Percentiles rank a stretch among this genome's conserved stretches.
Evolutionary conservation across 192 early-diverging fungal species (phyloP).

Genomic region (Coemansia sp.): DNA sequence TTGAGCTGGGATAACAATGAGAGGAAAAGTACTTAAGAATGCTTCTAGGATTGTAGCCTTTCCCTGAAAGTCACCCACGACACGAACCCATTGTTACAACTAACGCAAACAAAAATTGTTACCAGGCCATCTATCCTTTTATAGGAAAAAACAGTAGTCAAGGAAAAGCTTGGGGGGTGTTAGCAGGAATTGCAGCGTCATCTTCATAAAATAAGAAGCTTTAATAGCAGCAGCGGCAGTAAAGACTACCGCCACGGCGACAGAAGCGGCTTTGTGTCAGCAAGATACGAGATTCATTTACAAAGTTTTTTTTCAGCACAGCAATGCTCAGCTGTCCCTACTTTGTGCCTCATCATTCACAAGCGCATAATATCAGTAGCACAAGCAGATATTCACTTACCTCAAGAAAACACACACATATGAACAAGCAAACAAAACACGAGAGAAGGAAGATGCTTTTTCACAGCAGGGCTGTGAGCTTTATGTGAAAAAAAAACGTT

Average conservation of each 20-base stretch:
- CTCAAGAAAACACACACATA: not conserved
- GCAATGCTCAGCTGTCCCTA: constrained; percentile 37
- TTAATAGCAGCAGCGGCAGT: not conserved
- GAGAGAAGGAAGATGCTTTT: not conserved
- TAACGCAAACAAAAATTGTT: not conserved
- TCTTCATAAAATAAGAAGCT: not conserved
- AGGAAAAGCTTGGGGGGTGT: not conserved
- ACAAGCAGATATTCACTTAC: not conserved
- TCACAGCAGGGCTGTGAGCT: not conserved
- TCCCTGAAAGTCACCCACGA: not conserved
- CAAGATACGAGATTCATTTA: constrained; percentile 23
- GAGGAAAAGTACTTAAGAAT: not conserved
- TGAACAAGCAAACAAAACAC: not conserved
- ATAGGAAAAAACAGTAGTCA: not conserved
- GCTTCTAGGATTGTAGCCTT: not conserved
- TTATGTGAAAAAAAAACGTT: not conserved
- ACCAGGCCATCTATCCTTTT: not conserved
- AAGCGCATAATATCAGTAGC: not conserved
- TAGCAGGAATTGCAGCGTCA: not conserved
- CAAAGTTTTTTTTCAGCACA: constrained; percentile 31
- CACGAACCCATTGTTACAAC: not conserved
- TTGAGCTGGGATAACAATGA: not conserved
- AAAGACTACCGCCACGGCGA: not conserved
- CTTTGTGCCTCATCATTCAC: constrained; percentile 46
- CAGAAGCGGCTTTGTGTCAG: constrained; percentile 22